Evolutionary conservation across 805 yeast species (phyloP).

Genomic region (Wickerhamiella cacticola): DNA sequence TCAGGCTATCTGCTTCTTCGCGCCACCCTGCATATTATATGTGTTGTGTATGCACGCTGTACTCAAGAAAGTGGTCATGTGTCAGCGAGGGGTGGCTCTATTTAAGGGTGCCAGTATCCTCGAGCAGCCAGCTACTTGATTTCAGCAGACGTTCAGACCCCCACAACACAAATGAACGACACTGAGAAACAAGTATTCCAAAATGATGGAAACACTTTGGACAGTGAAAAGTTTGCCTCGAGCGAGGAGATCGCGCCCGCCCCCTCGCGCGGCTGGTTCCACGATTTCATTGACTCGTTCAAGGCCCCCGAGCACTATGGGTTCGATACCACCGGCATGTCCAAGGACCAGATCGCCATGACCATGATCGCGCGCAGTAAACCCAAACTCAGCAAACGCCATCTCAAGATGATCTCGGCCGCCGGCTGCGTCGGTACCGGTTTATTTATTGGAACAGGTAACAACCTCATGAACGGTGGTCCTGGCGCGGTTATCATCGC

Average conservation of each 20-base stretch:
- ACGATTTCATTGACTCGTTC: slow-evolving; percentile 10
- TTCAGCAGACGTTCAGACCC: too few relatives aligned
- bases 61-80: too few relatives aligned
- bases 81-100: not conserved
- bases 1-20: not conserved
- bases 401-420: slow-evolving; percentile 61
- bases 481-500: slow-evolving; percentile 45
- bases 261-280: slow-evolving; percentile 1
- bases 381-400: slow-evolving; percentile 35
- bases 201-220: not conserved
- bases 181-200: not conserved
- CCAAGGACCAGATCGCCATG: slow-evolving; percentile 21
- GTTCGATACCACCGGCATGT: slow-evolving; percentile 17
- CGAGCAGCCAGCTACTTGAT: too few relatives aligned
- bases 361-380: slow-evolving; percentile 30
- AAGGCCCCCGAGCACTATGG: slow-evolving; percentile 19
- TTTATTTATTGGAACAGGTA: slow-evolving; percentile 62
- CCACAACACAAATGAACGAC: not conserved
- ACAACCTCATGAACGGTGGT: slow-evolving; percentile 58
- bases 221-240: slow-evolving; percentile 4
- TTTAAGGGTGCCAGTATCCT: not conserved
- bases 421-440: slow-evolving; percentile 83
- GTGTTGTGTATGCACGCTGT: not conserved
- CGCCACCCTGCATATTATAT: not conserved
- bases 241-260: slow-evolving; percentile 3